phyloP scores from a whole-genome alignment of 495 filamentous ascomycete genomes.

The Penicillium coffeae region DNA sequence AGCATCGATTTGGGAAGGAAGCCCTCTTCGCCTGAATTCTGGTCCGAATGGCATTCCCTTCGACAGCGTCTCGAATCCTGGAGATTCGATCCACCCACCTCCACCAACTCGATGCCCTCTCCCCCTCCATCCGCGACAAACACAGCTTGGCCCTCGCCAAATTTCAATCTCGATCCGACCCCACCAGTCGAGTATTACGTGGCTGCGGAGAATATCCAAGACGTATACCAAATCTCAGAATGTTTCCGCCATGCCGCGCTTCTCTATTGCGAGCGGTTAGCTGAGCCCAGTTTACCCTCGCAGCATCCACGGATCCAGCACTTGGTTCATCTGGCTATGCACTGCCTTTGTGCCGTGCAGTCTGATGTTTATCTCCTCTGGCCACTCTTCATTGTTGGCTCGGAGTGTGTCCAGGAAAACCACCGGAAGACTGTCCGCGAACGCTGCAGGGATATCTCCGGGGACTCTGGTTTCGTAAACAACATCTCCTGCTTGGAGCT shows the following conservation, averaged over 20 bases:
- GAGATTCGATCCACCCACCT: slow-evolving; percentile 59
- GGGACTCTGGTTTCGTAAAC: slow-evolving; percentile 86
- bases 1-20: slow-evolving; percentile 20
- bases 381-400: slow-evolving; percentile 89
- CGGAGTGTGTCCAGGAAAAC: slow-evolving; percentile 80
- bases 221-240: slow-evolving; percentile 69
- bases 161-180: slow-evolving; percentile 27
- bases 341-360: slow-evolving; percentile 74
- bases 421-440: slow-evolving; percentile 73
- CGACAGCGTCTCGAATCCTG: slow-evolving; percentile 74
- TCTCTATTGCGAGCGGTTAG: slow-evolving; percentile 87
- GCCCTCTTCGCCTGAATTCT: slow-evolving; percentile 57
- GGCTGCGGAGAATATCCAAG: slow-evolving; percentile 41
- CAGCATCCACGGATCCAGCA: slow-evolving; percentile 76
- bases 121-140: slow-evolving; percentile 14
- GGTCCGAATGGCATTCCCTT: slow-evolving; percentile 80
- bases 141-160: slow-evolving; percentile 35
- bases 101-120: slow-evolving; percentile 19
- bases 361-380: slow-evolving; percentile 88
- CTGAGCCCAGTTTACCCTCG: slow-evolving; percentile 69
- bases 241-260: slow-evolving; percentile 86
- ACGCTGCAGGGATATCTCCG: slow-evolving; percentile 80
- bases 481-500: slow-evolving; percentile 83
- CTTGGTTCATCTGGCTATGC: slow-evolving; percentile 74
- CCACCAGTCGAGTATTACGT: slow-evolving; percentile 24